Evolutionary conservation across 2,329 filamentous ascomycete species (phyloP), one percentile per base, ranked within the genome.

Genomic region (Graphilbum sp.): DNA sequence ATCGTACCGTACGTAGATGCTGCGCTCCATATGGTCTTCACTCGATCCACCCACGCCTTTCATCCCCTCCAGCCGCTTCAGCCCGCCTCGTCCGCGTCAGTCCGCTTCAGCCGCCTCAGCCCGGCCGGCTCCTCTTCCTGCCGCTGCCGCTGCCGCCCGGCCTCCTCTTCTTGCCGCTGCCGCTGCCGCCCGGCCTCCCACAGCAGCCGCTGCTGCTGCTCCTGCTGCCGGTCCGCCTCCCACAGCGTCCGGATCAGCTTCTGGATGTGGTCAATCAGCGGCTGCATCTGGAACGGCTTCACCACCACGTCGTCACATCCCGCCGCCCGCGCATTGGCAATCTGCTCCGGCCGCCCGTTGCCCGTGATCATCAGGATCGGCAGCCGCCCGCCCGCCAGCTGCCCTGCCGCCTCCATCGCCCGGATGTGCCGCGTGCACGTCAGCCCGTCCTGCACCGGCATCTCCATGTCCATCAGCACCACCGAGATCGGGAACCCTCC

Each of bases 381-480:
- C 16, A 79, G 64, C 41, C 64, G 48, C 3, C 67, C 65, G 15
- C 63, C 63, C 13, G 52, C 57, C 4, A 78, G 58, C 43, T 62
- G 61, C 9, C 69, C 69, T 25, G 62, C 55, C 31, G 54, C 56
- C 52, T 81, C 74, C 40, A 79, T 54, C 43, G 72, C 63, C 15
- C 79, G 66, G 39, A 85, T 81, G 32, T 65, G 63, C 24, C 64
- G 63, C 12, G 75, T 77, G 50, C 77, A 79, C 2, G 73, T 72
- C 40, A 79, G 58, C 0, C 79, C 79, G 46, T 83, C 76, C 63
- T 79, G 78, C 15, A 82, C 58, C 2, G 79, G 79, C 79, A 84
- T 83, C 50, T 83, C 76, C 47, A 81, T 73, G 48, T 84, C 79
- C 79, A 84, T 84, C 17, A 84, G 60, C 16, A 84, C 70, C 5